Conservation (phyloP, 495 filamentous ascomycete genomes). For the Aspergillus homomorphus region DNA sequence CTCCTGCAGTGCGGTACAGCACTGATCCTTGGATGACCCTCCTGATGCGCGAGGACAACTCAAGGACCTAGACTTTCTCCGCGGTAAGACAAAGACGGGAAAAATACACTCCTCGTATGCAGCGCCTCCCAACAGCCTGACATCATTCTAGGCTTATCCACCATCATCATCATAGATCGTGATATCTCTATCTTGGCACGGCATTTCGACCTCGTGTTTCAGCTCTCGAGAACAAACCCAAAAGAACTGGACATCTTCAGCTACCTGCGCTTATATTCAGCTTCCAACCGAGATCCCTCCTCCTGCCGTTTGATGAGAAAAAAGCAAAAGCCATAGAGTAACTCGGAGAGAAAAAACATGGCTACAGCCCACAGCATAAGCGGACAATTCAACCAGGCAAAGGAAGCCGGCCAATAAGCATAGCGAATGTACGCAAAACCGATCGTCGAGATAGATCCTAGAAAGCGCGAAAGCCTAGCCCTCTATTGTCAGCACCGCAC, state of each 20-base stretch:
- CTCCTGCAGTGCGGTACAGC: neutral
- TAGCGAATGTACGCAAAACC: conserved; percentile 2
- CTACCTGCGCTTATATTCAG: neutral
- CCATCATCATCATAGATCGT: neutral
- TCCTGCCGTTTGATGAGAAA: neutral
- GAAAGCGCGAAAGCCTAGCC: conserved; percentile 8
- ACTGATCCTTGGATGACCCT: neutral
- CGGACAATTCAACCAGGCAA: conserved; percentile 2
- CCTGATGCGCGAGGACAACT: neutral
- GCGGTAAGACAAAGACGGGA: neutral
- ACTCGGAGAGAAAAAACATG: neutral
- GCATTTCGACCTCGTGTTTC: neutral
- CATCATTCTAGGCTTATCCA: neutral
- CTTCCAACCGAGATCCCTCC: neutral
- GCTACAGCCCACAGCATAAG: neutral
- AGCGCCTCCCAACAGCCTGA: neutral
- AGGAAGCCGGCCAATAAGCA: neutral
- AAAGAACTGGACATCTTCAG: neutral
- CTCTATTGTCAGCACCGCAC: too few relatives aligned
- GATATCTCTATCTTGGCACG: neutral
- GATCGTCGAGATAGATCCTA: neutral
- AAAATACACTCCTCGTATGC: neutral
- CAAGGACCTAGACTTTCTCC: neutral
- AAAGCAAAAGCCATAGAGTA: neutral
- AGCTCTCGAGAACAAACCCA: neutral